A percentile compares a stretch with the other conserved stretches of the same genome.
Evolutionary conservation across 2,329 filamentous ascomycete species (phyloP).

Genomic region (Lojkania enalia): DNA sequence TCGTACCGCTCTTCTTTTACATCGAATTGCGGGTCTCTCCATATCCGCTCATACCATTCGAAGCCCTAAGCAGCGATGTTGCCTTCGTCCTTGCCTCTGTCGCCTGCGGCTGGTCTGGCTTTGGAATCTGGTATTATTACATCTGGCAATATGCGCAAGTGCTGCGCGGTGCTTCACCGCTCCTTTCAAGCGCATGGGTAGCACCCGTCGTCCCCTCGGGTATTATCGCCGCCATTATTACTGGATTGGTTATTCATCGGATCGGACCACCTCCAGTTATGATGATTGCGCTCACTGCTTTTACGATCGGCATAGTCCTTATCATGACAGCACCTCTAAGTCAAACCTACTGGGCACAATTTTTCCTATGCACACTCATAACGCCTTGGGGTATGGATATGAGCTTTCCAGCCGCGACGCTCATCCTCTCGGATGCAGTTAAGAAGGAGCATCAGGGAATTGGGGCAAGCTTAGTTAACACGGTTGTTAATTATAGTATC

Average conservation of each 20-base stretch:
- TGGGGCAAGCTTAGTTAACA: constrained; percentile 46
- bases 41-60: constrained; percentile 62
- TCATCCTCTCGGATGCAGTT: constrained; percentile 46
- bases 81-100: constrained; percentile 58
- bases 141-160: constrained; percentile 33
- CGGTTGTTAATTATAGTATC: constrained; percentile 50
- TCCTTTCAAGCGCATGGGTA: constrained; percentile 32
- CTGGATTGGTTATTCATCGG: constrained; percentile 35
- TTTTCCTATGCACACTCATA: constrained; percentile 37
- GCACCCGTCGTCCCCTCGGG: constrained; percentile 34
- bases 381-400: constrained; percentile 49
- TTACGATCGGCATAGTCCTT: constrained; percentile 43
- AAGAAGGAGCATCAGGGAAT: constrained; percentile 47
- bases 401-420: constrained; percentile 46
- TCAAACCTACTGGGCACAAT: constrained; percentile 50
- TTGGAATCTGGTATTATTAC: constrained; percentile 37
- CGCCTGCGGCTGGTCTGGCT: constrained; percentile 7
- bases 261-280: constrained; percentile 36
- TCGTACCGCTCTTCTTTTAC: constrained; percentile 60
- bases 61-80: constrained; percentile 53
- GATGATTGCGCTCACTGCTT: constrained; percentile 35
- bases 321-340: constrained; percentile 46
- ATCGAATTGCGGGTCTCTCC: constrained; percentile 51
- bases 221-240: constrained; percentile 34
- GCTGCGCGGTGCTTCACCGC: constrained; percentile 27